These are phyloP conservation scores for Fusarium marasasianum DNA, from an alignment of 2,329 filamentous ascomycete species.

Conservation along the genomic window DNA sequence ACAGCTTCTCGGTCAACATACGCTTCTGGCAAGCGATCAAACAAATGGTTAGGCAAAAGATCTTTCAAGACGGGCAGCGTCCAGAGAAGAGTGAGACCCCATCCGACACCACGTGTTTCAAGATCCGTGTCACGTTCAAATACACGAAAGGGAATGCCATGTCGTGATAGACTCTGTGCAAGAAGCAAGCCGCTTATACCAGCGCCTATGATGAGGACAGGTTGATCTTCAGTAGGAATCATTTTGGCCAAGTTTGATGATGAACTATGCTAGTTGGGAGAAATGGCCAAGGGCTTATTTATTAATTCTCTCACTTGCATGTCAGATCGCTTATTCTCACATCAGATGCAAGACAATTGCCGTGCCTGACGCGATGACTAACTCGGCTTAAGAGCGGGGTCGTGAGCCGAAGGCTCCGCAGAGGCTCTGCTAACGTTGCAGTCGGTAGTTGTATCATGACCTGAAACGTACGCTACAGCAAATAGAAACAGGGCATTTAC, in stretches of 20 bases:
- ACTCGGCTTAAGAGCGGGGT: not conserved
- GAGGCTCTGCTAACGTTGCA: not conserved
- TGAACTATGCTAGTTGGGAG: fast-evolving
- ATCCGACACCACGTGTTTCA: slow-evolving; percentile 61
- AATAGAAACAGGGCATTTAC: fast-evolving
- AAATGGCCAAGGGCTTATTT: not conserved
- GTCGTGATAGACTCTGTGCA: slow-evolving; percentile 47
- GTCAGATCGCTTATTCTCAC: not conserved
- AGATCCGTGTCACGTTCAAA: slow-evolving; percentile 63
- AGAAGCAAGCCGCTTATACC: slow-evolving; percentile 51
- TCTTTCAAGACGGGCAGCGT: slow-evolving; percentile 61
- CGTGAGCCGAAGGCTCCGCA: not conserved
- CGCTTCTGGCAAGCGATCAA: slow-evolving; percentile 56
- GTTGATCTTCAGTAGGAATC: slow-evolving; percentile 15
- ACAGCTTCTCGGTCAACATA: slow-evolving; percentile 65
- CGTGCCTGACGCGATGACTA: not conserved
- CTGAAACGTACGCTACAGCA: not conserved
- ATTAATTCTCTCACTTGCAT: not conserved
- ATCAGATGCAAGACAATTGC: not conserved
- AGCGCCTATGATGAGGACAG: slow-evolving; percentile 50
- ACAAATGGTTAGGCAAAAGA: slow-evolving; percentile 59
- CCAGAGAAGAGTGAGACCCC: slow-evolving; percentile 73
- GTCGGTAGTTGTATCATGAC: not conserved
- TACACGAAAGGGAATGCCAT: slow-evolving; percentile 55
- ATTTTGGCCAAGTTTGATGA: not conserved